Evolutionary conservation across 129 eudicot species (phyloP).

Genomic region (Ambrosia trifida): DNA sequence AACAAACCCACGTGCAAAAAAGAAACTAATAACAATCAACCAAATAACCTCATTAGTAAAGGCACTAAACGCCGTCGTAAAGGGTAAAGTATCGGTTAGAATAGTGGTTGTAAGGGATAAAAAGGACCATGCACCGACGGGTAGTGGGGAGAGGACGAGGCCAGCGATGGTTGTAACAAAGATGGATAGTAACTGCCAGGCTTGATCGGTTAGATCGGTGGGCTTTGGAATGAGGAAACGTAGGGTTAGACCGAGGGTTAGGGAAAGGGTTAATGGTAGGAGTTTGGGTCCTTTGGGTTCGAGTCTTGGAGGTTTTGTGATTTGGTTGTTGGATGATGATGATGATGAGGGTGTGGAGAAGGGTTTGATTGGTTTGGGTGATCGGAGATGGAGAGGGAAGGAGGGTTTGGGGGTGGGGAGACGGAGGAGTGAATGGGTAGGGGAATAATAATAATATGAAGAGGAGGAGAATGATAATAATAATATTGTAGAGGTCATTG

Average conservation of each 20-base stretch:
- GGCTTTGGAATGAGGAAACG: conserved; percentile 68
- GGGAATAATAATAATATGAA: no score
- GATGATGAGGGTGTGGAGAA: conserved; percentile 20
- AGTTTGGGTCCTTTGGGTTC: conserved; percentile 52
- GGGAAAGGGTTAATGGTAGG: conserved; percentile 49
- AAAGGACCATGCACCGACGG: conserved; percentile 96
- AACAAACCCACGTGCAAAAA: conserved; percentile 82
- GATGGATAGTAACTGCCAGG: conserved; percentile 78
- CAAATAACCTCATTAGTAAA: conserved; percentile 78
- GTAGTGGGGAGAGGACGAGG: conserved; percentile 69
- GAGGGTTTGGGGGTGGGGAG: conserved; percentile 24
- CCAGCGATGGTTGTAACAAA: conserved; percentile 81
- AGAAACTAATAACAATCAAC: conserved; percentile 83
- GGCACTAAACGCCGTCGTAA: conserved; percentile 61
- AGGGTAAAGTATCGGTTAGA: conserved; percentile 55
- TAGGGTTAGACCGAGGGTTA: conserved; percentile 53
- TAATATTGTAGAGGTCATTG: no score
- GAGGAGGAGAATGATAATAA: no score
- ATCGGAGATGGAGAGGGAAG: conserved; percentile 22
- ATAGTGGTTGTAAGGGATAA: conserved; percentile 59
- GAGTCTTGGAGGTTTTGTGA: conserved; percentile 24
- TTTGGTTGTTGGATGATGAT: conserved; percentile 30
- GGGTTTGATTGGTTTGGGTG: conserved; percentile 23
- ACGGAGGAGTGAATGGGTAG: conserved; percentile 5
- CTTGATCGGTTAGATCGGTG: conserved; percentile 56